phyloP scores from a whole-genome alignment of 306 rosid species.

The Corylus americana region DNA sequence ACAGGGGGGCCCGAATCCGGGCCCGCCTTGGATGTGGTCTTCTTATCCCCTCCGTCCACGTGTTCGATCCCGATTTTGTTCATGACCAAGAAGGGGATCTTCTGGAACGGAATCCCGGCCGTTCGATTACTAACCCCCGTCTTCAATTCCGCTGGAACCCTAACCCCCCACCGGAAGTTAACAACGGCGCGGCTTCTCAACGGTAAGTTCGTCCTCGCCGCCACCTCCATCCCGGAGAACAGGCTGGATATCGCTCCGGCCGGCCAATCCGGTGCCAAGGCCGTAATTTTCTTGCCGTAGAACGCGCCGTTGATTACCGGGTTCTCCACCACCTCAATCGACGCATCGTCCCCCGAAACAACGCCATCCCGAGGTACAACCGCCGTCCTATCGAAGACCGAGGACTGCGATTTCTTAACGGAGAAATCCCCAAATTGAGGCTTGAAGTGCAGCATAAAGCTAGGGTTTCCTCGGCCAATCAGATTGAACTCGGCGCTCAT shows the following conservation, averaged over 20 bases:
- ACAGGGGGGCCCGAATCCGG: slow-evolving; percentile 15
- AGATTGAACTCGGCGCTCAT: slow-evolving; percentile 82
- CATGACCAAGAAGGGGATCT: slow-evolving; percentile 78
- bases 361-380: slow-evolving; percentile 18
- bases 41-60: slow-evolving; percentile 50
- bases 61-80: slow-evolving; percentile 89
- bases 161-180: slow-evolving; percentile 79
- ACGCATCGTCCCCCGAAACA: slow-evolving; percentile 30
- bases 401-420: slow-evolving; percentile 74
- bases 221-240: slow-evolving; percentile 65
- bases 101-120: slow-evolving; percentile 49
- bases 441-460: slow-evolving; percentile 86
- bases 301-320: slow-evolving; percentile 38
- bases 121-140: slow-evolving; percentile 15
- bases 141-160: slow-evolving; percentile 66
- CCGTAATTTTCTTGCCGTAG: slow-evolving; percentile 38
- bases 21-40: neutral
- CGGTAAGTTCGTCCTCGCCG: slow-evolving; percentile 71
- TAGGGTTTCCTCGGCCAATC: slow-evolving; percentile 49
- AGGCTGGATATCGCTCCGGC: slow-evolving; percentile 37
- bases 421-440: slow-evolving; percentile 87
- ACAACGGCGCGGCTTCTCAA: slow-evolving; percentile 52
- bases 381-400: slow-evolving; percentile 40
- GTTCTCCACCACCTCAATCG: slow-evolving; percentile 36
- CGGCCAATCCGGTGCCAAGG: slow-evolving; percentile 19